Percentiles rank a stretch among this genome's conserved stretches.
Evolutionary conservation across 73 alveolate genomes (phyloP).

Genomic region (Paramecium bursaria): DNA sequence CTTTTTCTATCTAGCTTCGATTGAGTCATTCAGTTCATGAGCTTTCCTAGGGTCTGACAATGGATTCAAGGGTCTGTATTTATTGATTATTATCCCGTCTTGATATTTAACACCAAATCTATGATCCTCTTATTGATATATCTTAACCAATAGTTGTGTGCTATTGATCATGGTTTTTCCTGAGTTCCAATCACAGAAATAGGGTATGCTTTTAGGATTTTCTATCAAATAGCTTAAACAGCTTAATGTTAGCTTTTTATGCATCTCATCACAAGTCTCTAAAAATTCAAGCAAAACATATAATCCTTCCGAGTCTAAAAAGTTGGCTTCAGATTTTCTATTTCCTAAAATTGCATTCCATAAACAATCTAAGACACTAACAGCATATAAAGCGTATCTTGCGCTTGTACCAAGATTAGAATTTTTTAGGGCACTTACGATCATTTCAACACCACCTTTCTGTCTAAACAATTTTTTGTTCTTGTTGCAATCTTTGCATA

Average conservation of each 20-base stretch:
- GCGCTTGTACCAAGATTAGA: slow-evolving; percentile 72
- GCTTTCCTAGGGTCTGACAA: slow-evolving; percentile 62
- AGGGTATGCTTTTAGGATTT: slow-evolving; percentile 85
- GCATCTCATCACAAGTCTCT: slow-evolving; percentile 91
- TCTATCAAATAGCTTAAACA: slow-evolving; percentile 91
- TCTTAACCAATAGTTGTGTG: slow-evolving; percentile 89
- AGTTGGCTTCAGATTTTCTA: slow-evolving; percentile 90
- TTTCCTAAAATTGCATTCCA: slow-evolving; percentile 93
- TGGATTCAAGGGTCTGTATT: slow-evolving; percentile 92
- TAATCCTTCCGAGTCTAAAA: slow-evolving; percentile 94
- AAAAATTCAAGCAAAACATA: slow-evolving; percentile 91
- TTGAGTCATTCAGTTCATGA: slow-evolving; percentile 29
- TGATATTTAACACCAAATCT: slow-evolving; percentile 83
- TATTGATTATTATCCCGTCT: slow-evolving; percentile 83
- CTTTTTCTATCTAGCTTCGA: slow-evolving; percentile 73
- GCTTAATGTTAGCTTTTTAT: slow-evolving; percentile 86
- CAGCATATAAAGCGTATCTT: slow-evolving; percentile 73
- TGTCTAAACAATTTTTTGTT: slow-evolving; percentile 95
- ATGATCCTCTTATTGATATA: slow-evolving; percentile 90
- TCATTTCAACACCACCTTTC: slow-evolving; percentile 95
- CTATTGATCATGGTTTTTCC: slow-evolving; percentile 93
- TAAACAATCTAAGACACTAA: slow-evolving; percentile 93
- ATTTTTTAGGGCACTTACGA: slow-evolving; percentile 86
- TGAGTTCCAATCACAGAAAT: slow-evolving; percentile 95
- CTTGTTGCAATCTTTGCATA: slow-evolving; percentile 91